phyloP scores from a whole-genome alignment of 495 filamentous ascomycete species.

The Podospora conica region DNA sequence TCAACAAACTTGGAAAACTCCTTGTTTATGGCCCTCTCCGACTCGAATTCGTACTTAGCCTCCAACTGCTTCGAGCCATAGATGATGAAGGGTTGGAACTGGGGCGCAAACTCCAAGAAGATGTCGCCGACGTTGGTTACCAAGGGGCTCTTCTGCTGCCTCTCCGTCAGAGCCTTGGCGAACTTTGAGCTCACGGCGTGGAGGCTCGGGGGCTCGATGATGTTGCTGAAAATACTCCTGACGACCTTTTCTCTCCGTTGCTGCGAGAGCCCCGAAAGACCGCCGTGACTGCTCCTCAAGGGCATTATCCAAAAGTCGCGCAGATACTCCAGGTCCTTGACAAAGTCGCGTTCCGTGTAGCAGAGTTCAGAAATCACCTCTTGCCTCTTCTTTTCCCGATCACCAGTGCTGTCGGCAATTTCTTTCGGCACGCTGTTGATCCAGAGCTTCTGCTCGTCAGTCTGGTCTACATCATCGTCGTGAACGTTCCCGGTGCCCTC shows the following conservation, averaged over 20 bases:
- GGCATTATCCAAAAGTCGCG: slow-evolving; percentile 99
- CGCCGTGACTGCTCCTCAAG: slow-evolving; percentile 60
- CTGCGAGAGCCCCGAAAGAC: slow-evolving; percentile 77
- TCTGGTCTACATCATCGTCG: slow-evolving; percentile 78
- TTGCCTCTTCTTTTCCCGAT: slow-evolving; percentile 93
- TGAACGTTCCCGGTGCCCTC: slow-evolving; percentile 68
- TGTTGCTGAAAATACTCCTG: slow-evolving; percentile 90
- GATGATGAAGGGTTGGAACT: slow-evolving; percentile 92
- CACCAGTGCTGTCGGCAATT: slow-evolving; percentile 77
- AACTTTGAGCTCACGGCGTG: slow-evolving; percentile 82
- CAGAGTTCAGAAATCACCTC: slow-evolving; percentile 97
- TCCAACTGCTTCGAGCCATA: slow-evolving; percentile 96
- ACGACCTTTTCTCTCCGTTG: slow-evolving; percentile 85
- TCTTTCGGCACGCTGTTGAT: slow-evolving; percentile 98
- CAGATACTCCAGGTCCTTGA: slow-evolving; percentile 97
- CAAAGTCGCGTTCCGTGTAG: slow-evolving; percentile 98
- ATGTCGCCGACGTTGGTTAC: slow-evolving; percentile 90
- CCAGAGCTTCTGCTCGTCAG: slow-evolving; percentile 97
- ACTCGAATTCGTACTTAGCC: slow-evolving; percentile 97
- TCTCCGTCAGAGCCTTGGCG: slow-evolving; percentile 76
- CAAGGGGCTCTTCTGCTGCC: slow-evolving; percentile 84
- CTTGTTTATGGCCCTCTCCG: slow-evolving; percentile 81
- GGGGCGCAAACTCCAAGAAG: slow-evolving; percentile 84
- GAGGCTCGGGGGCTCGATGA: slow-evolving; percentile 72
- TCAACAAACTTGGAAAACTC: slow-evolving; percentile 90